Conservation (phyloP, 805 yeast species). For the Saccharomycopsis olivae region DNA sequence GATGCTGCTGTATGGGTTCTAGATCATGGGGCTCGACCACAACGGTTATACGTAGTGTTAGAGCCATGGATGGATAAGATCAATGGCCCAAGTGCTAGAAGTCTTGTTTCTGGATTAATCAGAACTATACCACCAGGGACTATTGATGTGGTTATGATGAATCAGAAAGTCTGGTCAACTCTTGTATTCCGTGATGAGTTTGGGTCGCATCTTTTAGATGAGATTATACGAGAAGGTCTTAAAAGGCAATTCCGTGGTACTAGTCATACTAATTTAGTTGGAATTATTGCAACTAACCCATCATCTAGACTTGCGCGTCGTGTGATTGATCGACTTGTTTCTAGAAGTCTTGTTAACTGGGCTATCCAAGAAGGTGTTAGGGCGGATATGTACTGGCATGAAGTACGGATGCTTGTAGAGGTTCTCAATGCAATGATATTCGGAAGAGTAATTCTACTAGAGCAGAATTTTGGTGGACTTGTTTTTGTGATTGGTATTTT, state of each 20-base stretch:
- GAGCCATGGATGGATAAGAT: slow-evolving; percentile 47
- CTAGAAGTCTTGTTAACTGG: slow-evolving; percentile 40
- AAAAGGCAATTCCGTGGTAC: slow-evolving; percentile 70
- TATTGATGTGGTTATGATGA: slow-evolving; percentile 40
- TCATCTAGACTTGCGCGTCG: slow-evolving; percentile 64
- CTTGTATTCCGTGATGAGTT: slow-evolving; percentile 41
- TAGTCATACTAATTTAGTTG: slow-evolving; percentile 52
- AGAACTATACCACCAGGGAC: slow-evolving; percentile 40
- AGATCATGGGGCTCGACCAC: neutral
- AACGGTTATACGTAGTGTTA: slow-evolving; percentile 33
- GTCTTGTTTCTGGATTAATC: slow-evolving; percentile 52
- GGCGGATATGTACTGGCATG: slow-evolving; percentile 54
- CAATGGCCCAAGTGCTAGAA: slow-evolving; percentile 40
- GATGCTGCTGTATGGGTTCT: slow-evolving; percentile 38
- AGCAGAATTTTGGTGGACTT: slow-evolving; percentile 60
- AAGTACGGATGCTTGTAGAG: slow-evolving; percentile 55
- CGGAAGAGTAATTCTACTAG: slow-evolving; percentile 52
- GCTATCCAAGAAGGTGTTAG: slow-evolving; percentile 33
- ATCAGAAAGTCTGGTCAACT: slow-evolving; percentile 56
- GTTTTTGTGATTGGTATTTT: slow-evolving; percentile 53
- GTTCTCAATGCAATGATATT: slow-evolving; percentile 58
- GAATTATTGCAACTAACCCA: slow-evolving; percentile 54
- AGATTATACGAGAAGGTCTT: slow-evolving; percentile 60
- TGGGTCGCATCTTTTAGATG: slow-evolving; percentile 54
- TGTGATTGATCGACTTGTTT: slow-evolving; percentile 46